Percentiles rank a stretch among this genome's conserved stretches.
Evolutionary conservation across 1,284 basidiomycete genomes (phyloP).

Genomic region (Cutaneotrichosporon dermatis): DNA sequence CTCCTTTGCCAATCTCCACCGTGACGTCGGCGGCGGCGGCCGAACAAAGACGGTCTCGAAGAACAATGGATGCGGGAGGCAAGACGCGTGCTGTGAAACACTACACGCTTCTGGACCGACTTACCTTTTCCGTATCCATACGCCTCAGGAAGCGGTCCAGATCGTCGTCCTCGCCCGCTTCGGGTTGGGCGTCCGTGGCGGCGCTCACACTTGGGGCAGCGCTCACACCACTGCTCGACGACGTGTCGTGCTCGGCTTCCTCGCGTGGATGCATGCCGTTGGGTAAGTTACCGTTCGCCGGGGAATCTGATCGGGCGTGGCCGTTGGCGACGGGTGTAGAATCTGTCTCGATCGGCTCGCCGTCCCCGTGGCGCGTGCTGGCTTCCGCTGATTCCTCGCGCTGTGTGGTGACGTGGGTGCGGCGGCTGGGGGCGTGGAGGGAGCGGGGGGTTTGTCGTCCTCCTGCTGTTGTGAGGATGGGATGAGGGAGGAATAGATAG

Average conservation of each 20-base stretch:
- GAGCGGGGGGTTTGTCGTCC: too few relatives aligned
- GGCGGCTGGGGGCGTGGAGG: too few relatives aligned
- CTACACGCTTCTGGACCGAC: constrained; percentile 5
- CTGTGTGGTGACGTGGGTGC: background rate
- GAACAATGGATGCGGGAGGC: too few relatives aligned
- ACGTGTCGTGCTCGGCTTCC: constrained; percentile 1
- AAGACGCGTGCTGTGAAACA: too few relatives aligned
- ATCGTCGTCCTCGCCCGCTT: constrained; percentile 24
- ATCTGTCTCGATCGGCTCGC: background rate
- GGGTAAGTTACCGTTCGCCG: background rate
- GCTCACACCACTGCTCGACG: constrained; percentile 7
- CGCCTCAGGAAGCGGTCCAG: constrained; percentile 39
- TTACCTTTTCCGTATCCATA: constrained; percentile 46
- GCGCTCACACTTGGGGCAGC: constrained; percentile 1
- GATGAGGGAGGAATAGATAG: too few relatives aligned
- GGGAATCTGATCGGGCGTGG: background rate
- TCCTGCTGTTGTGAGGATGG: too few relatives aligned
- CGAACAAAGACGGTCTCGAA: too few relatives aligned
- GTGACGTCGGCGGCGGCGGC: too few relatives aligned
- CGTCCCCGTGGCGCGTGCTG: background rate
- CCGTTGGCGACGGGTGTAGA: background rate
- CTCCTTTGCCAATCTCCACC: too few relatives aligned
- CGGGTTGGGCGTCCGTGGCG: constrained; percentile 9
- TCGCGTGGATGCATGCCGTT: constrained; percentile 1
- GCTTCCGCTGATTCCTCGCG: background rate